Conservation (phyloP, 2,329 filamentous ascomycete genomes). For the Scedosporium dehoogii region DNA sequence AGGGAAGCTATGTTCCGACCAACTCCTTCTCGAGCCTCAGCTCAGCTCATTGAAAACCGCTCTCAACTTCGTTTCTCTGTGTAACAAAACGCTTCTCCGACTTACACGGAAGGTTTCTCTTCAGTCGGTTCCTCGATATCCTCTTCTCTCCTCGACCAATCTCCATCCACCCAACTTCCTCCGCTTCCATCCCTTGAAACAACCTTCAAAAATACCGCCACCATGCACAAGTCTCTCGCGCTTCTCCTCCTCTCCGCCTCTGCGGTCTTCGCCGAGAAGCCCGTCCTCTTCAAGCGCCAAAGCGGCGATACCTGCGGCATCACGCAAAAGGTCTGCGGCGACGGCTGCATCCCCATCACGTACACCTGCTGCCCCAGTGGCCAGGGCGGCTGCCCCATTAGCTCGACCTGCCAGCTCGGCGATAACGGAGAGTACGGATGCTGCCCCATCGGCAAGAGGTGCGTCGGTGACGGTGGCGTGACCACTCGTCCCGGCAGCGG, state of each 20-base stretch:
- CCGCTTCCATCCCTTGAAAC: not conserved
- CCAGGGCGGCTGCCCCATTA: slow-evolving; percentile 17
- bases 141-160: not conserved
- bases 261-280: slow-evolving; percentile 26
- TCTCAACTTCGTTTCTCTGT: no score
- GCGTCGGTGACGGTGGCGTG: slow-evolving; percentile 17
- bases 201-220: not conserved
- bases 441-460: slow-evolving; percentile 18
- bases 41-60: no score
- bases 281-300: not conserved
- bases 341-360: slow-evolving; percentile 16
- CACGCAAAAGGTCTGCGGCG: slow-evolving; percentile 16
- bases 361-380: slow-evolving; percentile 21
- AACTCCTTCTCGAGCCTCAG: no score
- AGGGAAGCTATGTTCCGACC: no score
- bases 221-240: slow-evolving; percentile 24
- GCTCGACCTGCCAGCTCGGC: slow-evolving; percentile 15
- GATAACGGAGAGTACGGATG: slow-evolving; percentile 18
- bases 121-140: not conserved
- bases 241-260: slow-evolving; percentile 41
- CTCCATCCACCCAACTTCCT: not conserved
- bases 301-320: not conserved
- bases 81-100: no score
- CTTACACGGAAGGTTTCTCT: no score
- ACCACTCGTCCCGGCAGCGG: slow-evolving; percentile 7